Percentiles rank a stretch among this genome's conserved stretches.
phyloP scores from a whole-genome alignment of 2,329 filamentous ascomycete species.

The Lasiodiplodia sp. region DNA sequence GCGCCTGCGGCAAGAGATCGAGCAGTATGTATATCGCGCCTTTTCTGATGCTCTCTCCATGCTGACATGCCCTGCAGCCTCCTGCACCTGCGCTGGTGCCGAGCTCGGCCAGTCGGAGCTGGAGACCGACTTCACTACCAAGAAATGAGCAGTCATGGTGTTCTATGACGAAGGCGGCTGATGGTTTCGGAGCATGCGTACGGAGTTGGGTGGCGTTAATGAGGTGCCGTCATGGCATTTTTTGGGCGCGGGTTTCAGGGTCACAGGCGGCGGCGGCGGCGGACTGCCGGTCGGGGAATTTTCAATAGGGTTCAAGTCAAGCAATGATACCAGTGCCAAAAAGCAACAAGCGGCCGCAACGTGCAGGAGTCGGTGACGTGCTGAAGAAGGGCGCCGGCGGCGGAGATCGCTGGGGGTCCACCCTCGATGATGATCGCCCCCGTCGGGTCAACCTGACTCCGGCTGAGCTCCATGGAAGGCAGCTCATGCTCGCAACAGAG shows the following conservation, averaged over 20 bases:
- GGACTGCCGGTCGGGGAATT: neutral
- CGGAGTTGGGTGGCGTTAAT: constrained; percentile 26
- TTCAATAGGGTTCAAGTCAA: constrained; percentile 4
- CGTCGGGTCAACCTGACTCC: constrained; percentile 24
- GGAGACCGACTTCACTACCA: constrained; percentile 89
- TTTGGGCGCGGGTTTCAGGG: constrained; percentile 9
- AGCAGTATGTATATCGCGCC: constrained; percentile 61
- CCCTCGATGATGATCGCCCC: constrained; percentile 14
- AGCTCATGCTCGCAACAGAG: constrained; percentile 28
- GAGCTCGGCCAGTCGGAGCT: constrained; percentile 66
- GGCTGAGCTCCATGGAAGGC: constrained; percentile 22
- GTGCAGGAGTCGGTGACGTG: constrained; percentile 8
- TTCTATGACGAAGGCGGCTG: neutral
- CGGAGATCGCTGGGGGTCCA: constrained; percentile 17
- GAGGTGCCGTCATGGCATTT: neutral
- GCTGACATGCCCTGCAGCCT: constrained; percentile 37
- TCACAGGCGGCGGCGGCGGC: neutral
- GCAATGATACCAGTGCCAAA: constrained; percentile 14
- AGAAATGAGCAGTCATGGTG: constrained; percentile 46
- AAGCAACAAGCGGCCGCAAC: constrained; percentile 1
- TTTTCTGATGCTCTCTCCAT: too few relatives aligned
- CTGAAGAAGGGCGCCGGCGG: neutral
- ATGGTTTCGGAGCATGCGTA: neutral
- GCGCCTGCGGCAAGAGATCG: constrained; percentile 78
- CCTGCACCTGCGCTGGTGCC: constrained; percentile 84